Evolutionary conservation across 106 monocot genomes (phyloP).

Genomic region (Hemerocallis citrina): DNA sequence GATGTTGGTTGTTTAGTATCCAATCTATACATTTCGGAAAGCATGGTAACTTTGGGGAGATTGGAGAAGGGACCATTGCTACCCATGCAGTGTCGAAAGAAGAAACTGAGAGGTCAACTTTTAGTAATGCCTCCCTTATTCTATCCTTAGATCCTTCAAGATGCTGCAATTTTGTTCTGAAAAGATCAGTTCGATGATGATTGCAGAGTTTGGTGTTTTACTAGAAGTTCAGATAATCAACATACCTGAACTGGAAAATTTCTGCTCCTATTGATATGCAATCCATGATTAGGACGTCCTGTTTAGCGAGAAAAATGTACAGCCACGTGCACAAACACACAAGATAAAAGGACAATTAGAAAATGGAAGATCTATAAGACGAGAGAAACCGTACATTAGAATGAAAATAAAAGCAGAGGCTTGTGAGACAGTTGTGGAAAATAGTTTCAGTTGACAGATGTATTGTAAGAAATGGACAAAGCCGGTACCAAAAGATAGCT

Average conservation of each 20-base stretch:
- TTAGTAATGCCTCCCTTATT: conserved; percentile 39
- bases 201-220: neutral
- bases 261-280: neutral
- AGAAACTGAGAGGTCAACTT: conserved; percentile 43
- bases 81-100: conserved; percentile 91
- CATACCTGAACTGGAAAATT: neutral
- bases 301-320: too few relatives aligned
- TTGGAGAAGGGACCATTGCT: conserved; percentile 75
- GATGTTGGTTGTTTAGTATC: conserved; percentile 72
- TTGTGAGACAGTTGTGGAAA: neutral
- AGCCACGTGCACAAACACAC: neutral
- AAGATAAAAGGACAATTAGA: neutral
- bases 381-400: neutral
- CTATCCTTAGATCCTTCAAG: conserved; percentile 15
- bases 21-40: conserved; percentile 81
- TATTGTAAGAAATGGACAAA: neutral
- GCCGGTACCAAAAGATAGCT: neutral
- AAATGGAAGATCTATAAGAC: neutral
- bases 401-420: neutral
- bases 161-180: conserved; percentile 12
- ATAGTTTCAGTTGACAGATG: neutral
- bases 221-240: neutral
- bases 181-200: neutral
- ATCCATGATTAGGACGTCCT: too few relatives aligned
- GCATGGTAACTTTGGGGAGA: conserved; percentile 42